These are phyloP conservation scores for Barnettozyma sucrosica DNA, from an alignment of 805 yeast genomes.

Conservation along the genomic window DNA sequence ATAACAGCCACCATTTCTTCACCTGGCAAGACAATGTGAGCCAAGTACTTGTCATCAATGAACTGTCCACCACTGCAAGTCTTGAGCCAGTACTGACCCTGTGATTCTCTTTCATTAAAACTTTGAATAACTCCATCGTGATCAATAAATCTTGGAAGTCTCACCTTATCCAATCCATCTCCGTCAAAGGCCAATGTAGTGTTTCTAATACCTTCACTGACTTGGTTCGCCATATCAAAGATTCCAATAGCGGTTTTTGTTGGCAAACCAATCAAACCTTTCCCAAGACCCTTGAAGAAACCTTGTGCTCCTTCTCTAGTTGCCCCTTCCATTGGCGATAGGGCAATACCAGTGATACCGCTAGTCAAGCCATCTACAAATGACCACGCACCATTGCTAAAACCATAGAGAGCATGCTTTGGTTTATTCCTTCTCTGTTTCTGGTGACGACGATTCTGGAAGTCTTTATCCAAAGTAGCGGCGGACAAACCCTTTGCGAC, in stretches of 20 bases:
- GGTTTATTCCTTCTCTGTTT: constrained; percentile 75
- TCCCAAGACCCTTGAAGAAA: constrained; percentile 88
- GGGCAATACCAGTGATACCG: constrained; percentile 86
- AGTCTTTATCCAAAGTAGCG: constrained; percentile 80
- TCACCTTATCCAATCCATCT: constrained; percentile 68
- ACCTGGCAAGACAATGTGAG: constrained; percentile 80
- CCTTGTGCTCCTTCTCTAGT: constrained; percentile 86
- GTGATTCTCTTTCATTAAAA: constrained; percentile 75
- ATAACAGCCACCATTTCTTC: constrained; percentile 73
- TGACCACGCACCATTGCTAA: constrained; percentile 83
- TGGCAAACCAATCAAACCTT: constrained; percentile 92
- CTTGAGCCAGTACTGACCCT: constrained; percentile 92
- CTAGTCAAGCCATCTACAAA: constrained; percentile 81
- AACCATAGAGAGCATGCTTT: constrained; percentile 77
- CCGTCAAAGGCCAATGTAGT: constrained; percentile 87
- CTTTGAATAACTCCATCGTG: constrained; percentile 70
- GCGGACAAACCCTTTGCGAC: constrained; percentile 90
- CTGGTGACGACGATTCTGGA: constrained; percentile 75
- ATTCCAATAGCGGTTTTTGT: constrained; percentile 95
- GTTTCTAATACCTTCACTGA: constrained; percentile 89
- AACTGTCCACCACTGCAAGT: constrained; percentile 75
- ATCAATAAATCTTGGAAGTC: constrained; percentile 75
- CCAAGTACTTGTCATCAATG: constrained; percentile 68
- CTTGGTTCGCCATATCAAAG: constrained; percentile 85
- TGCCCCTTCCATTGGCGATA: constrained; percentile 89